phyloP scores from a whole-genome alignment of 2,329 filamentous ascomycete genomes.

The Ambrosiella cleistominuta region DNA sequence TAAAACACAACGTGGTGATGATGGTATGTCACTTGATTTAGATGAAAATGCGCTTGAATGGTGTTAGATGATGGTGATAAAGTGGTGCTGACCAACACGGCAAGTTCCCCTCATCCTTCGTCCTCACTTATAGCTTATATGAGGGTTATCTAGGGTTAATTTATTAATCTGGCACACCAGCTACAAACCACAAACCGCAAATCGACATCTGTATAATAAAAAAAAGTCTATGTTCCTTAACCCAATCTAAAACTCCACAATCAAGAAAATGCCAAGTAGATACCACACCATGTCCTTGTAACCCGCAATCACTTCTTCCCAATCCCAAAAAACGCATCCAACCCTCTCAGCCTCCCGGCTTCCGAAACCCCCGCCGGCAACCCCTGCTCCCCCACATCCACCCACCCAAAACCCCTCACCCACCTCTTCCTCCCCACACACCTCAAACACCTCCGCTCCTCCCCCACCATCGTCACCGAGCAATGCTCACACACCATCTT shows the following conservation, averaged over 20 bases:
- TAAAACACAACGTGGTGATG: background rate
- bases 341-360: background rate
- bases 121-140: too few relatives aligned
- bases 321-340: background rate
- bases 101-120: too few relatives aligned
- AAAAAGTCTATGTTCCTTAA: too few relatives aligned
- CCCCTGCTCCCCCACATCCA: background rate
- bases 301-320: background rate
- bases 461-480: slow-evolving; percentile 39
- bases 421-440: slow-evolving; percentile 28
- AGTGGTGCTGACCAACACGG: too few relatives aligned
- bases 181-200: too few relatives aligned
- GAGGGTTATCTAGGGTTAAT: too few relatives aligned
- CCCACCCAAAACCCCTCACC: slow-evolving; percentile 12
- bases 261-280: too few relatives aligned
- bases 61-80: too few relatives aligned
- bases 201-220: too few relatives aligned
- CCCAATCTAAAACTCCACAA: too few relatives aligned
- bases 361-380: background rate
- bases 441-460: slow-evolving; percentile 32
- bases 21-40: background rate
- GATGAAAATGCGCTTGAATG: too few relatives aligned
- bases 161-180: too few relatives aligned
- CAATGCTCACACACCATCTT: slow-evolving; percentile 42
- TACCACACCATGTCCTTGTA: background rate